Evolutionary conservation across 2,329 filamentous ascomycete genomes (phyloP).

Genomic region (Intubia oerlemansii): DNA sequence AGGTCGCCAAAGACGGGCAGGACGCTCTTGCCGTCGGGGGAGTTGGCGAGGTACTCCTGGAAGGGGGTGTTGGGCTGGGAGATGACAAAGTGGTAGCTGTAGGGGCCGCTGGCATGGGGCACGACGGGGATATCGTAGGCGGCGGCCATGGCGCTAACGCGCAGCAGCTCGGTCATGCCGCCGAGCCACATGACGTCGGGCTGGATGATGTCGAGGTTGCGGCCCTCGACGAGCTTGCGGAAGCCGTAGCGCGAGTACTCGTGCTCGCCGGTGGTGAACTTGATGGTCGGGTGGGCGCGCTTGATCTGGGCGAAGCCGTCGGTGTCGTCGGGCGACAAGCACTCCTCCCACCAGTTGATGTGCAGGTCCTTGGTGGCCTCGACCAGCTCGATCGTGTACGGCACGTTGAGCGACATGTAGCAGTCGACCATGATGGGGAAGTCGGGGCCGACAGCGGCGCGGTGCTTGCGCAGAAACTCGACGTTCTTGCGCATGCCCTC

Average conservation of each 20-base stretch:
- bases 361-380: constrained; percentile 64
- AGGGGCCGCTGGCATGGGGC: constrained; percentile 82
- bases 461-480: constrained; percentile 68
- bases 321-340: constrained; percentile 73
- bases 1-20: constrained; percentile 82
- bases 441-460: constrained; percentile 67
- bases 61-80: constrained; percentile 86
- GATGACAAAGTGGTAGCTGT: constrained; percentile 91
- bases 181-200: constrained; percentile 97
- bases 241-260: constrained; percentile 90
- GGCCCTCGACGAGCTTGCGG: constrained; percentile 78
- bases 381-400: constrained; percentile 81
- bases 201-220: constrained; percentile 85
- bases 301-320: constrained; percentile 84
- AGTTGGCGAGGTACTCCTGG: constrained; percentile 91
- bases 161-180: constrained; percentile 77
- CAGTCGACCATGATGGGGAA: constrained; percentile 92
- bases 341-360: constrained; percentile 98
- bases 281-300: constrained; percentile 69
- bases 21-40: constrained; percentile 73
- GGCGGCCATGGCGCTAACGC: constrained; percentile 69
- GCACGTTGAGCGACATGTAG: constrained; percentile 88
- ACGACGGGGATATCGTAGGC: constrained; percentile 91
- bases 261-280: constrained; percentile 92
- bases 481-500: constrained; percentile 73